phyloP scores from a whole-genome alignment of 306 rosid genomes.

The apple (Malus domestica) region ASM211411v1 NC_041793.1:23237001-23237500 shows the following conservation, averaged over 20 bases:
- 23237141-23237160: neutral
- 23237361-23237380: neutral
- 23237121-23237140: neutral
- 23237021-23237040: conserved; percentile 50
- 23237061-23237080: conserved; percentile 14
- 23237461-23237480: neutral
- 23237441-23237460: conserved; percentile 10
- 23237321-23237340: neutral
- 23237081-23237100: conserved; percentile 14
- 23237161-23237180: neutral
- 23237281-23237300: neutral
- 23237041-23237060: conserved; percentile 16
- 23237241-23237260: neutral
- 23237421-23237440: neutral
- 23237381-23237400: neutral
- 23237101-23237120: conserved; percentile 4
- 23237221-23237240: neutral
- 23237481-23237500: conserved; percentile 27
- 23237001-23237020: conserved; percentile 44
- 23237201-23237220: neutral
- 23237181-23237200: neutral
- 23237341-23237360: neutral
- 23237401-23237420: neutral
- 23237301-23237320: neutral
- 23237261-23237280: neutral